Base-by-base conservation (phyloP, 2,329 filamentous ascomycete genomes). In the Sporothrix pseudoabietina region DNA sequence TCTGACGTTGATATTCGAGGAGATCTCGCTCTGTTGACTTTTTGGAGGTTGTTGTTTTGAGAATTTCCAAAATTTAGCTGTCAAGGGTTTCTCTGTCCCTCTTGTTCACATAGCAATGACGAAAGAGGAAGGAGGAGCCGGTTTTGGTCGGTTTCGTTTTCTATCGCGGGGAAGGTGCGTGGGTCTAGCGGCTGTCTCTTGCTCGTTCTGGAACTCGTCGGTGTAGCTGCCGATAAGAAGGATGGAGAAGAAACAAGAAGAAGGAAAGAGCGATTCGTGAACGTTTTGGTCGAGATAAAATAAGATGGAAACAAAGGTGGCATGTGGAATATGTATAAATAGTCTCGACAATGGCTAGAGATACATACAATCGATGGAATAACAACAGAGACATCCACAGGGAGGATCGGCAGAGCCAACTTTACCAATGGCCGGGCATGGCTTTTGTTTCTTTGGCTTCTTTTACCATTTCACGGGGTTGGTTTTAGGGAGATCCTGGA, bases 71-170 rank as follows among this genome's bases (percentile, higher is more conserved):
- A 61, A 9, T 61, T 61, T 16, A n/a, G 44, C 14, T 66, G n/a
- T 30, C n/a, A 5, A 19, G 8, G 19, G 44, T 26, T 65, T 39
- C 35, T 14, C 12, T 22, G n/a, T 14, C 16, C 59, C 59, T 65
- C 30, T 39, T 39, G 14, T 69, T 54, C 16, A 35, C 2, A 30
- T 54, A 16, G 10, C 5, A 52, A n/a, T 32, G 54, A 39, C 41
- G 39, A 73, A 54, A 71, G 12, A 71, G 72, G 66, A 73, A 71
- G 66, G 66, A 71, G 72, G 44, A 65, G 55, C 72, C 72, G 71
- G 57, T 59, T 10, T 19, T 22, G 22, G 44, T 19, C 22, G 59
- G 61, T 47, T 66, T 47, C 22, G 22, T 66, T 16, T 19, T 49
- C 44, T 55, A 26, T 52, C 44, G 65, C 65, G 65, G 65, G 65